Percentiles rank a stretch among this genome's conserved stretches.
phyloP scores from a whole-genome alignment of 305 asterid species.

The Coffea humblotiana region DNA sequence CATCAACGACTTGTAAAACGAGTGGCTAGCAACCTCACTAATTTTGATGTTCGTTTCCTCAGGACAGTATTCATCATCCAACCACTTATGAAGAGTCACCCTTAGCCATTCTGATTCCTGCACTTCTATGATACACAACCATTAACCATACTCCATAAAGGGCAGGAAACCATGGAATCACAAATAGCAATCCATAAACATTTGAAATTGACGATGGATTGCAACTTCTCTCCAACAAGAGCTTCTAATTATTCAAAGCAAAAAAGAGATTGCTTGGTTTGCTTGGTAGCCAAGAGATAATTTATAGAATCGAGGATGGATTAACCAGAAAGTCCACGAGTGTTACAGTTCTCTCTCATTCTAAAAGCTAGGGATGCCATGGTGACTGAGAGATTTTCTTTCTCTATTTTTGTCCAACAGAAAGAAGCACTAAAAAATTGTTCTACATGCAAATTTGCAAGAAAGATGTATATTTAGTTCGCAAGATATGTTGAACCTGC shows the following conservation, averaged over 20 bases:
- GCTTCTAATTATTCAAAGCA: background rate
- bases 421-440: background rate
- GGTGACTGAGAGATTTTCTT: background rate
- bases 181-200: background rate
- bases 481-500: background rate
- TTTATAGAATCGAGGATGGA: background rate
- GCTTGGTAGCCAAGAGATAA: background rate
- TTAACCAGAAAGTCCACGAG: background rate
- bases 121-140: slow-evolving; percentile 2
- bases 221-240: background rate
- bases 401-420: background rate
- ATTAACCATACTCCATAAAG: slow-evolving; percentile 11
- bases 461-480: background rate
- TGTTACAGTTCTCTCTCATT: background rate
- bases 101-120: slow-evolving; percentile 91
- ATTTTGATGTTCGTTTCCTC: slow-evolving; percentile 78
- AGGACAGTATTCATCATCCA: slow-evolving; percentile 94
- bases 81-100: slow-evolving; percentile 74
- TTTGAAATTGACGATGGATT: background rate
- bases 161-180: background rate
- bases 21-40: slow-evolving; percentile 68
- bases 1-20: slow-evolving; percentile 64
- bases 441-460: background rate
- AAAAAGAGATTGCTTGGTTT: background rate
- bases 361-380: background rate